phyloP scores from a whole-genome alignment of 1,139 yeast species.

The Pichia sp. region DNA sequence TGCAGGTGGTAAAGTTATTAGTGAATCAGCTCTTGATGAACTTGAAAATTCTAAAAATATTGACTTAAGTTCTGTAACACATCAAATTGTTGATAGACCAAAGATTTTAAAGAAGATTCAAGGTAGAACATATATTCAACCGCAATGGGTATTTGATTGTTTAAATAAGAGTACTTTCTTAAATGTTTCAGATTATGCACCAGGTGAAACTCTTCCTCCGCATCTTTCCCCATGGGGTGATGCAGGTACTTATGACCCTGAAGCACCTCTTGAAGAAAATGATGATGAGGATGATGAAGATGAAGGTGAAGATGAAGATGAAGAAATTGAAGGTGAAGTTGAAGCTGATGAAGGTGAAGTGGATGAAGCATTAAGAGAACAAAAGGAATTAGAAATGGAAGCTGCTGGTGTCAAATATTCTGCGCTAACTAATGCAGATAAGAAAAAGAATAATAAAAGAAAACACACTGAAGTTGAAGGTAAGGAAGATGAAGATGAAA shows the following conservation, averaged over 20 bases:
- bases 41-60: constrained; percentile 38
- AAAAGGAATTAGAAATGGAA: constrained; percentile 84
- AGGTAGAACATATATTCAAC: constrained; percentile 92
- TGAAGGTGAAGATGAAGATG: constrained; percentile 45
- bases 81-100: constrained; percentile 93
- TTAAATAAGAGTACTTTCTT: constrained; percentile 71
- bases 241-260: constrained; percentile 84
- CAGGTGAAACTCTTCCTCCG: constrained; percentile 94
- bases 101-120: constrained; percentile 68
- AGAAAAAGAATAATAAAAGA: constrained; percentile 33
- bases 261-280: constrained; percentile 38
- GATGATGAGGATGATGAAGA: constrained; percentile 49
- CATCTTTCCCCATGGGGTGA: constrained; percentile 99
- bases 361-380: constrained; percentile 55
- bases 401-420: constrained; percentile 79
- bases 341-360: constrained; percentile 29
- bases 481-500: constrained; percentile 69
- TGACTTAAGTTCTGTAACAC: constrained; percentile 71
- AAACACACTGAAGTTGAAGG: constrained; percentile 69
- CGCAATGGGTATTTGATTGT: constrained; percentile 96
- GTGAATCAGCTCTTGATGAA: constrained; percentile 86
- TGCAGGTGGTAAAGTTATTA: constrained; percentile 79
- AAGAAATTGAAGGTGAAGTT: constrained; percentile 43
- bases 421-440: constrained; percentile 37
- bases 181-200: constrained; percentile 76